A percentile compares a stretch with the other conserved stretches of the same genome.
These are phyloP conservation scores for Trichothecium sympodiale DNA, from an alignment of 2,329 filamentous ascomycete genomes.

Conservation along the genomic window DNA sequence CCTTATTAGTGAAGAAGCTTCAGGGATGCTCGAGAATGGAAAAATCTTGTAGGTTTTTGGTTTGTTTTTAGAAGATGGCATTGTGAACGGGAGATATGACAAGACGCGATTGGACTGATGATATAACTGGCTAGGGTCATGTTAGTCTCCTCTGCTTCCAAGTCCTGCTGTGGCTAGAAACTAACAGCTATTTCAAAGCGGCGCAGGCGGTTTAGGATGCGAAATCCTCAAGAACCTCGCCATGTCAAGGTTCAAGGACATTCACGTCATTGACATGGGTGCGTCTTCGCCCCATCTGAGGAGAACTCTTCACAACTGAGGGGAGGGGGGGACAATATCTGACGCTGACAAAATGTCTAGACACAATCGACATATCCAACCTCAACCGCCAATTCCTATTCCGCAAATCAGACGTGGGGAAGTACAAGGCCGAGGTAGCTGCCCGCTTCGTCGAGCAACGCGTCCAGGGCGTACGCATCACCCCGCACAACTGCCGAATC, in stretches of 20 bases:
- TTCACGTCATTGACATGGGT: constrained; percentile 99
- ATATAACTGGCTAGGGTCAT: background rate
- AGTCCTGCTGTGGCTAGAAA: too few species aligned
- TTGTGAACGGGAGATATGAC: too few species aligned
- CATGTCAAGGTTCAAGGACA: constrained; percentile 88
- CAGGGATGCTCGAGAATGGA: constrained; percentile 51
- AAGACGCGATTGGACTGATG: background rate
- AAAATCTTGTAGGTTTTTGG: constrained; percentile 67
- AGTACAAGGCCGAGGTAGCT: constrained; percentile 86
- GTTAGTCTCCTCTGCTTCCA: too few species aligned
- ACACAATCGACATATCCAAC: constrained; percentile 98
- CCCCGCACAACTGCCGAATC: constrained; percentile 85
- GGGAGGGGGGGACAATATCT: too few species aligned
- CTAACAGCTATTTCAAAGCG: constrained; percentile 37
- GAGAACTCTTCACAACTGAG: background rate
- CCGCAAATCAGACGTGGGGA: constrained; percentile 81
- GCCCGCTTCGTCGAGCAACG: constrained; percentile 83
- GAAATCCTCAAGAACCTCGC: constrained; percentile 96
- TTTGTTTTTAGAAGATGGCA: too few species aligned
- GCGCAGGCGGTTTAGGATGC: constrained; percentile 87
- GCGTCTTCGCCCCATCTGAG: constrained; percentile 12
- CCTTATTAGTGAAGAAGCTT: constrained; percentile 37
- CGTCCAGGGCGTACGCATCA: constrained; percentile 85
- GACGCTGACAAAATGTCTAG: constrained; percentile 29
- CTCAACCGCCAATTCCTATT: constrained; percentile 97